Conservation (phyloP, 768 basidiomycete species). For the Tricholoma matsutake region DNA sequence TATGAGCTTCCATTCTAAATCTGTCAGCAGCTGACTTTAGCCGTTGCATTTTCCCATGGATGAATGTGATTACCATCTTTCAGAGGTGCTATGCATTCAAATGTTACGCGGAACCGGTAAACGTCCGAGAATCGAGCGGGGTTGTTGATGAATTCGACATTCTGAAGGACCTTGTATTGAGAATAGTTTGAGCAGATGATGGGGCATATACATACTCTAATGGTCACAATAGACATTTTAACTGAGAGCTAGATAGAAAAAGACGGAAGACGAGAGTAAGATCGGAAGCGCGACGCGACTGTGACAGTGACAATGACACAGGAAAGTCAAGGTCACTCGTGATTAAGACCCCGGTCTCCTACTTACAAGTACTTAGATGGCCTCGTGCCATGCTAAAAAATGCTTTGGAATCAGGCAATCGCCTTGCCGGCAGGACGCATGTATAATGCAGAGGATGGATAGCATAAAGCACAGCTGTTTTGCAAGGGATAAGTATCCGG, state of each 20-base stretch:
- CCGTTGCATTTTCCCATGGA: not conserved
- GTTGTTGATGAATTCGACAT: conserved; percentile 90
- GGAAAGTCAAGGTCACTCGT: conserved; percentile 13
- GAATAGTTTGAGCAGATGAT: not conserved
- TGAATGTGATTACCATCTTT: conserved; percentile 64
- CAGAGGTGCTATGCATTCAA: conserved; percentile 91
- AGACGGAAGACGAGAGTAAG: conserved; percentile 3
- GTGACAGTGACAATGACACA: conserved; percentile 10
- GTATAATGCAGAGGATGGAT: not conserved
- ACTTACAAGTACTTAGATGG: too few relatives aligned
- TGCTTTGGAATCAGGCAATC: too few relatives aligned
- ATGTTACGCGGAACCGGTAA: conserved; percentile 93
- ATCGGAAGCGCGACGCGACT: conserved; percentile 19
- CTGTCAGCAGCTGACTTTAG: conserved; percentile 35
- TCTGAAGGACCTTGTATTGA: conserved; percentile 37
- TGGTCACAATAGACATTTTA: conserved; percentile 67
- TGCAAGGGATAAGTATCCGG: not conserved
- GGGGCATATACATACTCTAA: conserved; percentile 44
- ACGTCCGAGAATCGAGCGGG: conserved; percentile 88
- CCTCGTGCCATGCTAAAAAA: not conserved
- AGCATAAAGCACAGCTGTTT: not conserved
- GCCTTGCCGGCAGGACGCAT: too few relatives aligned
- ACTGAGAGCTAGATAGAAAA: not conserved
- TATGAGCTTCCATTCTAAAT: conserved; percentile 97
- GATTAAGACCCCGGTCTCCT: conserved; percentile 6